phyloP scores from a whole-genome alignment of 306 rosid genomes.

The Sesbania bispinosa region DNA sequence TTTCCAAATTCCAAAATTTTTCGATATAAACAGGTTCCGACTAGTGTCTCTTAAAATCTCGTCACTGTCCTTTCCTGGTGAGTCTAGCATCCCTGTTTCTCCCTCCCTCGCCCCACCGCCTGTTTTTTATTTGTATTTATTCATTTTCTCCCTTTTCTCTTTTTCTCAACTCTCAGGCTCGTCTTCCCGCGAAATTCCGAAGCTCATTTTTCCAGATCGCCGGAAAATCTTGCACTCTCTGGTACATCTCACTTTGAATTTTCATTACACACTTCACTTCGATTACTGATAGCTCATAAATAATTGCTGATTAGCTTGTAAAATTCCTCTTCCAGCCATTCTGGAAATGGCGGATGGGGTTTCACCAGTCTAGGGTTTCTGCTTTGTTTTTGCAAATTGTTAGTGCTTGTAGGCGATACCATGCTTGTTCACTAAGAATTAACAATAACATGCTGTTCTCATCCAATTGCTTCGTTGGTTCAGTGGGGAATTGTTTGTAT shows the following conservation, averaged over 20 bases:
- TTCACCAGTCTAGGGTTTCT: slow-evolving; percentile 30
- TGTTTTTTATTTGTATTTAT: slow-evolving; percentile 3
- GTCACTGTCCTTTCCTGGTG: slow-evolving; percentile 29
- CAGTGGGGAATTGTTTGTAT: background rate
- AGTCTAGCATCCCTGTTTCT: slow-evolving; percentile 9
- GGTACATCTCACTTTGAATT: background rate
- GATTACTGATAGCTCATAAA: background rate
- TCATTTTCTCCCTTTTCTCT: background rate
- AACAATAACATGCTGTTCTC: background rate
- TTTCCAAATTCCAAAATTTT: slow-evolving; percentile 1
- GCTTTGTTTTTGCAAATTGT: background rate
- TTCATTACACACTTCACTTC: slow-evolving; percentile 11
- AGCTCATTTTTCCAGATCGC: slow-evolving; percentile 44
- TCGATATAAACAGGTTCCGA: background rate
- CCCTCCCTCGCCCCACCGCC: slow-evolving; percentile 8
- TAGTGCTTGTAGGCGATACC: background rate
- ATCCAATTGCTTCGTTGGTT: background rate
- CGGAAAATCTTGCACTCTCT: slow-evolving; percentile 33
- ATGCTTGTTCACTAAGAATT: slow-evolving; percentile 21
- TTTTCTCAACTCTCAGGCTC: slow-evolving; percentile 26
- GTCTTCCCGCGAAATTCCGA: slow-evolving; percentile 39
- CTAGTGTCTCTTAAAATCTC: slow-evolving; percentile 1
- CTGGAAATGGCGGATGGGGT: background rate
- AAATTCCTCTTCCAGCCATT: background rate
- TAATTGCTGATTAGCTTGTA: background rate